These are phyloP conservation scores for Pezicula carpinea DNA, from an alignment of 2,329 filamentous ascomycete species.

Conservation along the genomic window DNA sequence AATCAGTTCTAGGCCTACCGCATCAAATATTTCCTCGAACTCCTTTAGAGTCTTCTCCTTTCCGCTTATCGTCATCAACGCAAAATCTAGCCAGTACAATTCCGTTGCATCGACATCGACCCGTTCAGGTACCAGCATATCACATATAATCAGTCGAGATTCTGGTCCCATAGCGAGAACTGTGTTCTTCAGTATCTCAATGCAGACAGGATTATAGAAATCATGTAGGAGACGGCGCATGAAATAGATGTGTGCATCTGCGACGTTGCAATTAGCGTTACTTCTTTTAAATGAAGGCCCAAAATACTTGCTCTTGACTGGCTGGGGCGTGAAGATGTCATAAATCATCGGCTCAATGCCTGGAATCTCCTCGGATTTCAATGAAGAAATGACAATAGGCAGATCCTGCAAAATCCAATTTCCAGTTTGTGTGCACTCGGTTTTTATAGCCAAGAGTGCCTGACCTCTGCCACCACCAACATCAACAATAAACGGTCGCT, in stretches of 20 bases:
- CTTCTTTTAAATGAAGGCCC: constrained; percentile 5
- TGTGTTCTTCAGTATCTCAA: constrained; percentile 23
- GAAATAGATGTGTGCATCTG: constrained; percentile 25
- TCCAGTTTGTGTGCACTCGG: constrained; percentile 5
- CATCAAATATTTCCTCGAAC: constrained; percentile 28
- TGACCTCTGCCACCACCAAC: constrained; percentile 5
- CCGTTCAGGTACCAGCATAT: constrained; percentile 30
- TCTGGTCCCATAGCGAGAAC: constrained; percentile 24
- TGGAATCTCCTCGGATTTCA: constrained; percentile 10
- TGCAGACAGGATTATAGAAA: constrained; percentile 26
- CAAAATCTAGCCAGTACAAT: constrained; percentile 31
- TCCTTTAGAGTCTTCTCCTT: constrained; percentile 29
- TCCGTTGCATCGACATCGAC: constrained; percentile 25
- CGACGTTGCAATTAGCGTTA: not conserved
- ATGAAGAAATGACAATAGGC: constrained; percentile 28
- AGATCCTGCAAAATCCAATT: constrained; percentile 32
- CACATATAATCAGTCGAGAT: constrained; percentile 30
- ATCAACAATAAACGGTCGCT: constrained; percentile 13
- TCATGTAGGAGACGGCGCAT: constrained; percentile 29
- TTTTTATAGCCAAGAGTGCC: constrained; percentile 6
- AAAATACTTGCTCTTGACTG: constrained; percentile 18
- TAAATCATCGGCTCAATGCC: constrained; percentile 24
- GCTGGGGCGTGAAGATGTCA: constrained; percentile 29
- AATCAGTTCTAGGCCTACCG: constrained; percentile 27
- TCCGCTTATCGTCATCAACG: constrained; percentile 27